These are phyloP conservation scores for Cladobotryum mycophilum DNA, from an alignment of 2,329 filamentous ascomycete species.

Conservation along the genomic window DNA sequence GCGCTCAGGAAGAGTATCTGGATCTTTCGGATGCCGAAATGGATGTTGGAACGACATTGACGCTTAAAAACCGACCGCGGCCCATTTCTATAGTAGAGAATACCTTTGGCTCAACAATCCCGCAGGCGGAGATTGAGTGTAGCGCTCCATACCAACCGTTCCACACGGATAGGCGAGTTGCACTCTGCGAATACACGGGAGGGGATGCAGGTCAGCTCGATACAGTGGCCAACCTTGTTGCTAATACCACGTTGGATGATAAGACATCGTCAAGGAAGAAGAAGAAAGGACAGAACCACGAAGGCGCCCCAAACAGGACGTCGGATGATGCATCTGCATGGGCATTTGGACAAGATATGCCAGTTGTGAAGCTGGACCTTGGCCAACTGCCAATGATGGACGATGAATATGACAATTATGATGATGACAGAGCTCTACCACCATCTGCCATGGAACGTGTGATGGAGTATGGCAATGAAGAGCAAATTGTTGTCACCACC, in stretches of 20 bases:
- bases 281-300: slow-evolving; percentile 21
- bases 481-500: slow-evolving; percentile 79
- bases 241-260: slow-evolving; percentile 37
- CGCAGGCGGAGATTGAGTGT: slow-evolving; percentile 84
- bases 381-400: slow-evolving; percentile 41
- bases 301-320: slow-evolving; percentile 9
- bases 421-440: slow-evolving; percentile 54
- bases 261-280: slow-evolving; percentile 29
- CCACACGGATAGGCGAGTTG: slow-evolving; percentile 81
- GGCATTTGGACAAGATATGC: slow-evolving; percentile 56
- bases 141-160: slow-evolving; percentile 95
- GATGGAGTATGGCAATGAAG: slow-evolving; percentile 55
- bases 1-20: slow-evolving; percentile 49
- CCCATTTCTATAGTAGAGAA: slow-evolving; percentile 30
- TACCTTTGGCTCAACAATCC: slow-evolving; percentile 57
- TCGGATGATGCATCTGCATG: slow-evolving; percentile 31
- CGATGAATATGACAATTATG: slow-evolving; percentile 46
- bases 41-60: slow-evolving; percentile 49
- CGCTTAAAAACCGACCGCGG: slow-evolving; percentile 38
- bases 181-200: slow-evolving; percentile 59
- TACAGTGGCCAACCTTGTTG: slow-evolving; percentile 34
- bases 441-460: slow-evolving; percentile 59
- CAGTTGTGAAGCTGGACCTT: slow-evolving; percentile 45
- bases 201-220: slow-evolving; percentile 28
- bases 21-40: slow-evolving; percentile 47